phyloP scores from a whole-genome alignment of 2,329 filamentous ascomycete genomes.

The Talaromyces sp. region DNA sequence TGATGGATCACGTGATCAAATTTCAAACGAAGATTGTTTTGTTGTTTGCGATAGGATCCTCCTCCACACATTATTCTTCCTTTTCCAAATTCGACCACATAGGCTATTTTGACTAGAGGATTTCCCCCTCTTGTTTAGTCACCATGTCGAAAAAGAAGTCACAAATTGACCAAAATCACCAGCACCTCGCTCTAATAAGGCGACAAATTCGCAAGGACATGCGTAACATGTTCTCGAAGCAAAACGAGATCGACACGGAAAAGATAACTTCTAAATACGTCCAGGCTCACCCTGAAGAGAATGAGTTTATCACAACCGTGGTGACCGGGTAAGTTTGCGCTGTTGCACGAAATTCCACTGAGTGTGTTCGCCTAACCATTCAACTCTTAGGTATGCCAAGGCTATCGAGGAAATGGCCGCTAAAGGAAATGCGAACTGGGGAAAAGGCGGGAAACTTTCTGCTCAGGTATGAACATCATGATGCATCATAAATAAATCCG shows the following conservation, averaged over 20 bases:
- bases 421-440: background rate
- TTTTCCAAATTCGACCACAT: background rate
- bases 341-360: background rate
- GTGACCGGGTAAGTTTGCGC: background rate
- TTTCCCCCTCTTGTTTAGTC: background rate
- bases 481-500: background rate
- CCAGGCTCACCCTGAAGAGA: background rate
- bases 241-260: conserved; percentile 3
- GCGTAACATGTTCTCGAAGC: conserved; percentile 2
- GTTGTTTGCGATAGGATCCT: background rate
- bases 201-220: conserved; percentile 11
- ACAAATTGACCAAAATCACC: background rate
- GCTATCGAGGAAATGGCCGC: conserved; percentile 5
- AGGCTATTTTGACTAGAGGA: background rate
- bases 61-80: background rate
- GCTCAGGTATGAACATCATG: background rate
- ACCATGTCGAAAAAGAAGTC: background rate
- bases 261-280: conserved; percentile 1
- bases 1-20: background rate
- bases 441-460: background rate
- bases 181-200: background rate
- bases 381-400: conserved; percentile 1
- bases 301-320: conserved; percentile 2
- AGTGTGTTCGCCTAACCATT: background rate
- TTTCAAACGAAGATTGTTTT: background rate